phyloP scores from a whole-genome alignment of 345 rosid genomes.

The Eucalyptus lansdowneana region DNA sequence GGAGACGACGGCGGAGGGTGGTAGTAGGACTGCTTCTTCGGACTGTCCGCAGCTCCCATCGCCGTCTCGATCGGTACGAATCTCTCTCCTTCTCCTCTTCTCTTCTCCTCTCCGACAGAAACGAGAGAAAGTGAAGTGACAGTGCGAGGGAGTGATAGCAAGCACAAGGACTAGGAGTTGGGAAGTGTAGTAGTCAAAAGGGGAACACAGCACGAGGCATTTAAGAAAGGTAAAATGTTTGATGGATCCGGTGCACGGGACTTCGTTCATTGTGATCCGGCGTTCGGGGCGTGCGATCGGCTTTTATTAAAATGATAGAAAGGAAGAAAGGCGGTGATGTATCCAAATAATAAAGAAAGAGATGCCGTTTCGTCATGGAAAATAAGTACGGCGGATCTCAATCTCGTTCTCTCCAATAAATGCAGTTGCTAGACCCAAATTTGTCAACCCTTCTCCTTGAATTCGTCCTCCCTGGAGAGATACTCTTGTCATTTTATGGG shows the following conservation, averaged over 20 bases:
- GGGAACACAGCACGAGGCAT: neutral
- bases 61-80: neutral
- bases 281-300: neutral
- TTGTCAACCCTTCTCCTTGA: neutral
- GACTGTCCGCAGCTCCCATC: neutral
- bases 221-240: neutral
- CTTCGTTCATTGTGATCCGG: neutral
- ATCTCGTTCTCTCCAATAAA: neutral
- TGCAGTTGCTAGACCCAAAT: neutral
- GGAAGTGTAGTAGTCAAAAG: neutral
- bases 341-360: neutral
- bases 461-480: neutral
- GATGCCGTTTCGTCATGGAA: neutral
- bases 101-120: too few species aligned
- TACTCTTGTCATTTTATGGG: neutral
- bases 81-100: neutral
- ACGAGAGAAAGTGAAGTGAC: neutral
- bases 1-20: neutral
- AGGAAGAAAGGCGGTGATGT: neutral
- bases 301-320: neutral
- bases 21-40: neutral
- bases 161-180: neutral
- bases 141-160: neutral
- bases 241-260: neutral
- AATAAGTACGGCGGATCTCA: neutral